Evolutionary conservation across 2,329 filamentous ascomycete genomes (phyloP).

Genomic region (Apiospora sp.): DNA sequence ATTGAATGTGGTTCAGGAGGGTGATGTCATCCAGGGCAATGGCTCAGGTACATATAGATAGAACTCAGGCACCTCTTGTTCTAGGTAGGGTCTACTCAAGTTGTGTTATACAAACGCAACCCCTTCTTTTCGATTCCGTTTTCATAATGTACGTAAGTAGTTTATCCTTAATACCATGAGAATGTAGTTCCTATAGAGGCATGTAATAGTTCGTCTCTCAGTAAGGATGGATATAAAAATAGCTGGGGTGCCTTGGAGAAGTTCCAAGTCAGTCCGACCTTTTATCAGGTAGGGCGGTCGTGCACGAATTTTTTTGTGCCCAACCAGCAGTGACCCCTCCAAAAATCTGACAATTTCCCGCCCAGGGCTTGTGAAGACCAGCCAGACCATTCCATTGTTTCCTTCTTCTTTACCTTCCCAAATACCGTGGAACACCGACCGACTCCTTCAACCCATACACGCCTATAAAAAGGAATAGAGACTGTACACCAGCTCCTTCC

Average conservation of each 20-base stretch:
- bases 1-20: neutral
- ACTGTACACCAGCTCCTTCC: neutral
- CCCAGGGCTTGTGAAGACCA: constrained; percentile 13
- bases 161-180: neutral
- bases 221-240: neutral
- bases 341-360: constrained; percentile 22
- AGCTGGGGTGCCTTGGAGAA: neutral
- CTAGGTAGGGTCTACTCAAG: neutral
- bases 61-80: neutral
- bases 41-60: neutral
- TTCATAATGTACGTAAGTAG: neutral
- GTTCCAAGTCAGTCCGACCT: neutral
- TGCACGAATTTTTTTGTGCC: constrained; percentile 21
- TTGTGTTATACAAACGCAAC: neutral
- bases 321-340: constrained; percentile 17
- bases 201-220: too few species aligned
- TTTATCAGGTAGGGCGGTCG: neutral
- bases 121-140: neutral
- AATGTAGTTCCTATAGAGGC: too few species aligned
- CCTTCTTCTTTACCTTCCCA: constrained; percentile 7
- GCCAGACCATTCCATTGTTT: constrained; percentile 4
- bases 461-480: neutral
- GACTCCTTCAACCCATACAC: constrained; percentile 6
- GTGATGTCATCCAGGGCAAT: neutral
- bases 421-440: neutral